These are phyloP conservation scores for Rhazya stricta DNA, from an alignment of 257 asterid species.

Conservation along the genomic window DNA sequence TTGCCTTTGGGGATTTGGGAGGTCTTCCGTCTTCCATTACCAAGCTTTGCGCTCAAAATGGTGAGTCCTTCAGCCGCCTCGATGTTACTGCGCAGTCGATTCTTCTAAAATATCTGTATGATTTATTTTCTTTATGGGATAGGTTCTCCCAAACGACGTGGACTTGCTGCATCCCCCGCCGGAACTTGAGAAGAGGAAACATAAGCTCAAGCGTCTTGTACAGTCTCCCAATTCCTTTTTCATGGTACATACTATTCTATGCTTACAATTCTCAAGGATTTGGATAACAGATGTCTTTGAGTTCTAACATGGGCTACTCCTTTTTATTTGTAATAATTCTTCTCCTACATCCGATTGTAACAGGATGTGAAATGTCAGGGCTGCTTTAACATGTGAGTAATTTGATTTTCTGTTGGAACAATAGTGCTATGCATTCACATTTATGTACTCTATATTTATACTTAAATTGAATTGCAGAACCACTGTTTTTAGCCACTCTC, in stretches of 20 bases:
- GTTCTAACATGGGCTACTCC: too few relatives aligned
- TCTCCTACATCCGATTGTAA: background rate
- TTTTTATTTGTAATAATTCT: background rate
- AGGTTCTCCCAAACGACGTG: conserved; percentile 28
- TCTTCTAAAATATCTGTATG: background rate
- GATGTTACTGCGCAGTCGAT: too few relatives aligned
- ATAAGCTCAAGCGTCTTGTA: conserved; percentile 32
- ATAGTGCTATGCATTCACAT: background rate
- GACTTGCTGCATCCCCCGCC: conserved; percentile 31
- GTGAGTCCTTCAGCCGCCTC: background rate
- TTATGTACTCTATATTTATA: background rate
- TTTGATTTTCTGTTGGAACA: background rate
- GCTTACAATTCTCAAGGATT: background rate
- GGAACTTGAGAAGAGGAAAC: conserved; percentile 26
- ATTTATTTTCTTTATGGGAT: background rate
- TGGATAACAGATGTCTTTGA: background rate
- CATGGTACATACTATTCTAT: conserved; percentile 15
- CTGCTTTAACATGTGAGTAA: conserved; percentile 34
- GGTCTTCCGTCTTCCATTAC: background rate
- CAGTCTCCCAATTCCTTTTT: conserved; percentile 31
- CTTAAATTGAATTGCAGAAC: conserved; percentile 19
- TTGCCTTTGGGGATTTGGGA: background rate
- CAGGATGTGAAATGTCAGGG: conserved; percentile 40
- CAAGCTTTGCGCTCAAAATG: background rate
- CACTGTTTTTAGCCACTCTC: conserved; percentile 34